phyloP scores from a whole-genome alignment of 2,329 filamentous ascomycete genomes.

The Aspergillus latus region DNA sequence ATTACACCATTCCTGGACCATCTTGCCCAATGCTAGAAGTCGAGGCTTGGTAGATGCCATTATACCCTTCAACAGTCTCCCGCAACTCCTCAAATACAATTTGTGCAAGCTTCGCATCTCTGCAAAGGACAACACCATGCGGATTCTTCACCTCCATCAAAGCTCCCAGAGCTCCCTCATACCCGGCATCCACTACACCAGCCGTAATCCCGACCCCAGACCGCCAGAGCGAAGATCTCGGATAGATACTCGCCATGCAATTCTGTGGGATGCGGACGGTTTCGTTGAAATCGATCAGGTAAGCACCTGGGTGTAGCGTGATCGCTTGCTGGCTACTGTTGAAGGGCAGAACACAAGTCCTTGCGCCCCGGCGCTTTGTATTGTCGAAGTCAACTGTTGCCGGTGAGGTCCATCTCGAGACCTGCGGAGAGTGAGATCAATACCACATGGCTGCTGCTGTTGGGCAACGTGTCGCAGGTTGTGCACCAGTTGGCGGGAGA shows the following conservation, averaged over 20 bases:
- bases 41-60: constrained; percentile 38
- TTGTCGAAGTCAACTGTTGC: constrained; percentile 35
- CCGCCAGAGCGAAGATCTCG: constrained; percentile 42
- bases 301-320: constrained; percentile 32
- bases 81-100: constrained; percentile 43
- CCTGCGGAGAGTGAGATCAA: constrained; percentile 31
- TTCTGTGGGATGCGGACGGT: constrained; percentile 39
- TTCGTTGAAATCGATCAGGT: constrained; percentile 41
- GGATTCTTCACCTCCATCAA: constrained; percentile 41
- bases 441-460: constrained; percentile 32
- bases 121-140: constrained; percentile 33
- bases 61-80: constrained; percentile 39
- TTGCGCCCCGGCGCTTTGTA: constrained; percentile 21
- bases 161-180: constrained; percentile 43
- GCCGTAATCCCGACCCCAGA: constrained; percentile 40
- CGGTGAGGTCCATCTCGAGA: constrained; percentile 31
- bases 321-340: constrained; percentile 15
- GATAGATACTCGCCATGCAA: constrained; percentile 42
- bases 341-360: constrained; percentile 22
- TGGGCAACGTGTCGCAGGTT: constrained; percentile 18
- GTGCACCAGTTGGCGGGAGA: constrained; percentile 7
- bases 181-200: constrained; percentile 46
- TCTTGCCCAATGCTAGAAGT: constrained; percentile 20
- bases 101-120: constrained; percentile 41
- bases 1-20: not conserved